These are phyloP conservation scores for Trichophyton equinum DNA, from an alignment of 2,329 filamentous ascomycete species.

Conservation along the genomic window DNA sequence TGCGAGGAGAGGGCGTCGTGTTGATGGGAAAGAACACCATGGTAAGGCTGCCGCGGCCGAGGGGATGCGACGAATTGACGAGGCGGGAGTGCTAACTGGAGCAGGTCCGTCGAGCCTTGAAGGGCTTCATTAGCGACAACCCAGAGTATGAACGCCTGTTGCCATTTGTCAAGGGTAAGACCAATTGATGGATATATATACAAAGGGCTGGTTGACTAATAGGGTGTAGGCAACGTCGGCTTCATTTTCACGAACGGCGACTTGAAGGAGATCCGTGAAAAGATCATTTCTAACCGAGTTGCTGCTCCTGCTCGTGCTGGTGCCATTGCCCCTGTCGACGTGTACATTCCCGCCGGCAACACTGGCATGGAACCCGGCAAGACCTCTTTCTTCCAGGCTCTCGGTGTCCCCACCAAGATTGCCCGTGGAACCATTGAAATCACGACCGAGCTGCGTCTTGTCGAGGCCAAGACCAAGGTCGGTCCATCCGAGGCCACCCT, in stretches of 20 bases:
- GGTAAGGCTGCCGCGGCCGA: constrained; percentile 43
- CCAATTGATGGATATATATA: constrained; percentile 4
- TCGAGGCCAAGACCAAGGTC: constrained; percentile 86
- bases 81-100: constrained; percentile 7
- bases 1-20: constrained; percentile 85
- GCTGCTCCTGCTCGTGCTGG: constrained; percentile 95
- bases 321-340: constrained; percentile 85
- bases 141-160: constrained; percentile 98
- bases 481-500: constrained; percentile 97
- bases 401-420: constrained; percentile 99
- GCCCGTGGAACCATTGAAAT: constrained; percentile 99
- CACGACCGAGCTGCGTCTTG: constrained; percentile 91
- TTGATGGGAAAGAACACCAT: constrained; percentile 99
- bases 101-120: constrained; percentile 88
- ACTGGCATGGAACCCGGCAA: constrained; percentile 99
- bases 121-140: constrained; percentile 78
- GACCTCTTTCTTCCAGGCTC: constrained; percentile 99
- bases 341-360: constrained; percentile 95
- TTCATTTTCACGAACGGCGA: constrained; percentile 99
- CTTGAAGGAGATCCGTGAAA: constrained; percentile 82
- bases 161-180: constrained; percentile 69
- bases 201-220: not conserved
- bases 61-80: not conserved
- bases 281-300: constrained; percentile 94
- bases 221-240: constrained; percentile 64